phyloP scores from a whole-genome alignment of 257 asterid genomes.

The Pogostemon cablin region DNA sequence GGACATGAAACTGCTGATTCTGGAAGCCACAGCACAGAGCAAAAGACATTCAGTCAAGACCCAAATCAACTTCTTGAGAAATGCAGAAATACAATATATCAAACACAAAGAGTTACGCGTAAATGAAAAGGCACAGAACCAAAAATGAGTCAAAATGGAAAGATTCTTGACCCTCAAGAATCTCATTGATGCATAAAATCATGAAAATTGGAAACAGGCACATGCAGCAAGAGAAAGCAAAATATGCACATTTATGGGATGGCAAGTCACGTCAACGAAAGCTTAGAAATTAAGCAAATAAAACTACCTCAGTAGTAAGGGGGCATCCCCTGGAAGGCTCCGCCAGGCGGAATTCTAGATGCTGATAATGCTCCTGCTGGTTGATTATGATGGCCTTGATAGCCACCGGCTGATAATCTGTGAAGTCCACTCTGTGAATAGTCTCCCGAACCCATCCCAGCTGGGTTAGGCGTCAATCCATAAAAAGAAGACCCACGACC shows the following conservation, averaged over 20 bases:
- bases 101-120: slow-evolving; percentile 15
- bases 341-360: slow-evolving; percentile 68
- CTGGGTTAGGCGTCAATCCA: slow-evolving; percentile 61
- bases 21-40: slow-evolving; percentile 1
- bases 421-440: slow-evolving; percentile 52
- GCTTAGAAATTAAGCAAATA: slow-evolving; percentile 4
- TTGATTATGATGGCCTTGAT: slow-evolving; percentile 65
- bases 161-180: background rate
- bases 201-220: slow-evolving; percentile 24
- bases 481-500: slow-evolving; percentile 68
- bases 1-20: slow-evolving; percentile 4
- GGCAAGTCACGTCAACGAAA: slow-evolving; percentile 22
- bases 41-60: background rate
- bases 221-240: slow-evolving; percentile 22
- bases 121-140: background rate
- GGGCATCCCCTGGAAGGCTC: slow-evolving; percentile 67
- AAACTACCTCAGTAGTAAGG: slow-evolving; percentile 78
- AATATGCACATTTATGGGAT: background rate
- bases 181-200: slow-evolving; percentile 16
- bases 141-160: slow-evolving; percentile 1
- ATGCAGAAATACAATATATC: slow-evolving; percentile 5
- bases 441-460: slow-evolving; percentile 58
- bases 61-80: slow-evolving; percentile 22
- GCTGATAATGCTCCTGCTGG: slow-evolving; percentile 51
- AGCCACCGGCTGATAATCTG: slow-evolving; percentile 52